Conservation (phyloP, 2,329 filamentous ascomycete species). For the Cylindrodendrum hubeiense region DNA sequence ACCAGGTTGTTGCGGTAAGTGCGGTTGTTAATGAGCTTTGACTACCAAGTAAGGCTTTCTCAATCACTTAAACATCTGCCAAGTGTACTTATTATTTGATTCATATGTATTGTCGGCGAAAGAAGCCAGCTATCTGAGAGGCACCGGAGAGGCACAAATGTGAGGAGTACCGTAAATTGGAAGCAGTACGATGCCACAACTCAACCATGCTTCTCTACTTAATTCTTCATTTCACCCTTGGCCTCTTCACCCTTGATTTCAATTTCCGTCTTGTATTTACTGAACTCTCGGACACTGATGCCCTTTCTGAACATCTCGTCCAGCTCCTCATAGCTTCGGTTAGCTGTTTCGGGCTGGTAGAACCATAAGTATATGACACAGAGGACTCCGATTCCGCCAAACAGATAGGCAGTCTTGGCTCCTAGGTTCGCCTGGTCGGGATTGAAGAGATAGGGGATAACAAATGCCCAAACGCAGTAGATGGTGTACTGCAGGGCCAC, state of each 20-base stretch:
- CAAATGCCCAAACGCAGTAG: constrained; percentile 30
- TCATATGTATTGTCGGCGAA: no score
- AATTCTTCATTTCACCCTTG: neutral
- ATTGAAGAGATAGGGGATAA: constrained; percentile 31
- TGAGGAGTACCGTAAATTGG: neutral
- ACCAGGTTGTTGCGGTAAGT: no score
- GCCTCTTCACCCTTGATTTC: constrained; percentile 9
- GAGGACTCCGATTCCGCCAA: constrained; percentile 23
- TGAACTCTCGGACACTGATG: constrained; percentile 22
- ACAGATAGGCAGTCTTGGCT: constrained; percentile 30
- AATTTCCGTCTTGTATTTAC: constrained; percentile 26
- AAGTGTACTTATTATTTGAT: no score
- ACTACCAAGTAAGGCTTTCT: no score
- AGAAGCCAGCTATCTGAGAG: no score
- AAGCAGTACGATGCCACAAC: neutral
- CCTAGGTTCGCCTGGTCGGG: constrained; percentile 29
- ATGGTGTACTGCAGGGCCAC: constrained; percentile 24
- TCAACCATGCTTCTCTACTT: neutral
- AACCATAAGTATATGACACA: constrained; percentile 29
- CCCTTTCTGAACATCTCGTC: constrained; percentile 29
- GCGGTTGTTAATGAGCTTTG: no score
- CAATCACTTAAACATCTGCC: no score
- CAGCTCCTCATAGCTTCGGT: constrained; percentile 33
- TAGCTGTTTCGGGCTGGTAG: constrained; percentile 34
- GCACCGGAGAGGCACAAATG: no score